These are phyloP conservation scores for Coemansia sp. DNA, from an alignment of 192 early-diverging fungal genomes.

Conservation along the genomic window DNA sequence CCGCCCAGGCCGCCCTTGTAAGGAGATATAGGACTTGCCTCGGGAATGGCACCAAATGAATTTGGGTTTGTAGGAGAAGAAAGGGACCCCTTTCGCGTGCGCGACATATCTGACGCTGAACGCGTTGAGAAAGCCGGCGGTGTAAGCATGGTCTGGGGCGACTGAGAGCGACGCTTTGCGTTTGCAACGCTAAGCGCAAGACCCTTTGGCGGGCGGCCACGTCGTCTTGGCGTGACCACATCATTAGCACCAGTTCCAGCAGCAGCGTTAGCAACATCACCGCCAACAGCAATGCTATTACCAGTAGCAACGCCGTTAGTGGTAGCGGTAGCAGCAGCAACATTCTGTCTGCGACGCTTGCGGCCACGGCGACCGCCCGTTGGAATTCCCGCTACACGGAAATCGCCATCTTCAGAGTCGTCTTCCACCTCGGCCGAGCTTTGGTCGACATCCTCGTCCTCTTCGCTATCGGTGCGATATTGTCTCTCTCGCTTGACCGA, in stretches of 20 bases:
- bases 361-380: neutral
- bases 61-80: neutral
- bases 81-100: neutral
- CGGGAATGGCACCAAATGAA: neutral
- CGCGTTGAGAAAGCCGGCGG: slow-evolving; percentile 2
- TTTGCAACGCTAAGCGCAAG: neutral
- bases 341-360: neutral
- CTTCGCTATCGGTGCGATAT: slow-evolving; percentile 13
- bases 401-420: slow-evolving; percentile 1
- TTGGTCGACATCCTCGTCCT: neutral
- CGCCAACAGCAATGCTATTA: neutral
- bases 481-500: neutral
- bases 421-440: neutral
- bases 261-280: neutral
- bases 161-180: neutral
- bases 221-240: neutral
- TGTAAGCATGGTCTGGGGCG: neutral
- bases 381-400: neutral
- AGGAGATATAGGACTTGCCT: neutral
- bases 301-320: neutral
- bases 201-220: slow-evolving; percentile 15
- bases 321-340: neutral
- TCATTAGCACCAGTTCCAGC: neutral
- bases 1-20: neutral
- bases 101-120: neutral